phyloP scores from a whole-genome alignment of 495 filamentous ascomycete genomes.

The Podospora pseudocomata region DNA sequence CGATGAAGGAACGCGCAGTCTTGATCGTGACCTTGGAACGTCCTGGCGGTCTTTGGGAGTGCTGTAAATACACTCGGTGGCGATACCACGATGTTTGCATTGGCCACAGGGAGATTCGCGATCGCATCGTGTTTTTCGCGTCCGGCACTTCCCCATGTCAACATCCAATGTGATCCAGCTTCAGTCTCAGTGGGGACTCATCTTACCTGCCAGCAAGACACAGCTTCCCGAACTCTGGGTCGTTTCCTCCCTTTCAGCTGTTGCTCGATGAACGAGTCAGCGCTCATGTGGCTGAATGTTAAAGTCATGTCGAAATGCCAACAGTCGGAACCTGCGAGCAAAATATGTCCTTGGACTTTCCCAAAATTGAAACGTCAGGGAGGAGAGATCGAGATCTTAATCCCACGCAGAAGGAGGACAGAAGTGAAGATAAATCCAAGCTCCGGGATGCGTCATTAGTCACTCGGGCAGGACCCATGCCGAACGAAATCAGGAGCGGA shows the following conservation, averaged over 20 bases:
- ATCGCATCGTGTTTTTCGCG: slow-evolving; percentile 60
- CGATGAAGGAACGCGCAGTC: not conserved
- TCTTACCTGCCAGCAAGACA: slow-evolving; percentile 18
- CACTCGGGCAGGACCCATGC: not conserved
- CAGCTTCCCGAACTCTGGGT: slow-evolving; percentile 21
- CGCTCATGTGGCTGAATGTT: slow-evolving; percentile 24
- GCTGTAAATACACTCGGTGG: slow-evolving; percentile 19
- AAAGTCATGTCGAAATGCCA: slow-evolving; percentile 12
- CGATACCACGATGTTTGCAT: slow-evolving; percentile 20
- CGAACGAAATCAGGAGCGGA: not conserved
- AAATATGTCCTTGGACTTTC: not conserved
- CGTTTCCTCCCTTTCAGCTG: slow-evolving; percentile 24
- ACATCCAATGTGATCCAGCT: not conserved
- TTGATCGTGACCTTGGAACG: slow-evolving; percentile 6
- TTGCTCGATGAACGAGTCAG: slow-evolving; percentile 22
- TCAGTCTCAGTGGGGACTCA: not conserved
- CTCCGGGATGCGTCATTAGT: not conserved
- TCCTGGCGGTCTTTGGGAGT: slow-evolving; percentile 3
- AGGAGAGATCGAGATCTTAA: not conserved
- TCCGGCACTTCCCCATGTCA: slow-evolving; percentile 39
- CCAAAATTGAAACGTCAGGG: not conserved
- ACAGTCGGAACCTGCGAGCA: not conserved
- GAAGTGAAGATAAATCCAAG: not conserved
- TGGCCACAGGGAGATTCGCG: slow-evolving; percentile 51
- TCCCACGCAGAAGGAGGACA: not conserved